A percentile compares a stretch with the other conserved stretches of the same genome.
phyloP scores from a whole-genome alignment of 164 flowering plant genomes.

The Warburgia ugandensis region DNA sequence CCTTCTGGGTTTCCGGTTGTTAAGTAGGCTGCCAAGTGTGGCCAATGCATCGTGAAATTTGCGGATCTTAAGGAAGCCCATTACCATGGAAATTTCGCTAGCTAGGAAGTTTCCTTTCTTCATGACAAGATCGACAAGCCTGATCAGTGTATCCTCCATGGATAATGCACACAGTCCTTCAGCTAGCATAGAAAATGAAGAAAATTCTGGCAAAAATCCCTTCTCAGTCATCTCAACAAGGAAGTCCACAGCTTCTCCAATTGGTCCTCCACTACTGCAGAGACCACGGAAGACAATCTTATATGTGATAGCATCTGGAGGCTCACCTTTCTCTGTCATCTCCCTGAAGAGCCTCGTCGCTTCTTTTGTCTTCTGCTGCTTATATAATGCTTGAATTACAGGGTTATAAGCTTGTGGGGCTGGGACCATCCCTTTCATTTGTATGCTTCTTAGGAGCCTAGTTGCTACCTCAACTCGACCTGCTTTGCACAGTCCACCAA shows the following conservation, averaged over 20 bases:
- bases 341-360: constrained; percentile 80
- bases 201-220: constrained; percentile 65
- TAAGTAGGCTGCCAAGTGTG: constrained; percentile 43
- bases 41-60: constrained; percentile 76
- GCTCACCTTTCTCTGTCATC: constrained; percentile 57
- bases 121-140: constrained; percentile 54
- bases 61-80: constrained; percentile 57
- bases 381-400: constrained; percentile 58
- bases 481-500: constrained; percentile 62
- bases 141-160: constrained; percentile 63
- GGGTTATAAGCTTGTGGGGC: constrained; percentile 80
- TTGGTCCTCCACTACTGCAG: constrained; percentile 75
- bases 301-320: constrained; percentile 70
- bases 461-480: constrained; percentile 57
- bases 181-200: constrained; percentile 65
- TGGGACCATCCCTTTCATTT: constrained; percentile 57
- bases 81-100: constrained; percentile 49
- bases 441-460: constrained; percentile 56
- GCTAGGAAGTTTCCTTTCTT: constrained; percentile 41
- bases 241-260: constrained; percentile 76
- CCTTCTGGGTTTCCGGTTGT: constrained; percentile 28
- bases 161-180: constrained; percentile 71
- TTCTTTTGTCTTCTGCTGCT: constrained; percentile 40
- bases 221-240: constrained; percentile 57
- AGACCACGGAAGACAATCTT: constrained; percentile 81